A percentile compares a stretch with the other conserved stretches of the same genome.
These are phyloP conservation scores for Diphasiastrum complanatum DNA, from an alignment of 83 land plant genomes.

Conservation along the genomic window DNA sequence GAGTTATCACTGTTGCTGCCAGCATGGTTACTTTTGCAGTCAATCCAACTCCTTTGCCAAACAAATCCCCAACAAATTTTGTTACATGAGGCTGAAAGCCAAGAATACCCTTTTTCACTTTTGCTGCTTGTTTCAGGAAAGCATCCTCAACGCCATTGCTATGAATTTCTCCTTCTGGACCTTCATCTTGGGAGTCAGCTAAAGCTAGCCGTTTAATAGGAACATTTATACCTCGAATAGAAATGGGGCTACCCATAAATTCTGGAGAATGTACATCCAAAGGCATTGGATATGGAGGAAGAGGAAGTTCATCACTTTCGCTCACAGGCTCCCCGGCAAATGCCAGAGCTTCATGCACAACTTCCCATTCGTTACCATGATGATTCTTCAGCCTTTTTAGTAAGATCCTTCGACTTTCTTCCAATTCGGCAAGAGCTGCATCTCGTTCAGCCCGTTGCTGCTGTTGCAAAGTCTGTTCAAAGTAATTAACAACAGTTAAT, in stretches of 20 bases:
- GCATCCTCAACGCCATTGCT: not conserved
- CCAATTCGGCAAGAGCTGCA: conserved; percentile 20
- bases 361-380: conserved; percentile 19
- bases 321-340: conserved; percentile 28
- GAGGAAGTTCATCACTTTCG: conserved; percentile 18
- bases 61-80: no score
- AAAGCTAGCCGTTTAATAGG: conserved; percentile 1
- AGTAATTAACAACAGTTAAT: not conserved
- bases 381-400: conserved; percentile 18
- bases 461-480: conserved; percentile 22
- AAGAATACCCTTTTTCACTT: no score
- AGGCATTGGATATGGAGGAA: conserved; percentile 20
- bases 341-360: conserved; percentile 26
- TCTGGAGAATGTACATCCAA: not conserved
- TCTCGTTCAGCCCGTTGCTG: conserved; percentile 23
- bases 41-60: no score
- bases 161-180: not conserved
- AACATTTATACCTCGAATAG: not conserved
- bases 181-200: not conserved
- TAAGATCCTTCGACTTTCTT: conserved; percentile 23
- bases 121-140: no score
- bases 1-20: no score
- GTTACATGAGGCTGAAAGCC: no score
- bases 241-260: not conserved
- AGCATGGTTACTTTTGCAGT: not conserved